A percentile compares a stretch with the other conserved stretches of the same genome.
Conservation (phyloP, 2,329 filamentous ascomycete species). For the Uncinocarpus reesii region DNA sequence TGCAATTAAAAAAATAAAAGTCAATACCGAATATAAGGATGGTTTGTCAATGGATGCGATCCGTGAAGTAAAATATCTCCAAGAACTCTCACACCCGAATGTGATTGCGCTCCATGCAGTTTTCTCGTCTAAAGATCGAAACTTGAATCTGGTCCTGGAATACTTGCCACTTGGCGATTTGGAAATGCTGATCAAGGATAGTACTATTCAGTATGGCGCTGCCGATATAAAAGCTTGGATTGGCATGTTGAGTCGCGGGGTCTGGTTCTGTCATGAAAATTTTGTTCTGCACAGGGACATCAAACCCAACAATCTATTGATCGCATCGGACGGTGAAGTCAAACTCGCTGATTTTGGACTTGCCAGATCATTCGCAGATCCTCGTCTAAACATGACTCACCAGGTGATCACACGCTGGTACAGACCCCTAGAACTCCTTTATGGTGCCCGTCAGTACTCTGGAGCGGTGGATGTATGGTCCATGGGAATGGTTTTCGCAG, state of each 20-base stretch:
- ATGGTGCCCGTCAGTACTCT: constrained; percentile 78
- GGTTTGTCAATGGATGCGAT: constrained; percentile 91
- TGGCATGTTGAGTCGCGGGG: constrained; percentile 84
- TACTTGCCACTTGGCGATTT: constrained; percentile 89
- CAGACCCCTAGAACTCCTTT: constrained; percentile 84
- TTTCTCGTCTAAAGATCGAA: constrained; percentile 93
- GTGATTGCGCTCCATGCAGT: constrained; percentile 88
- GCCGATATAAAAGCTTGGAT: constrained; percentile 98
- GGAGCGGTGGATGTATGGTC: constrained; percentile 92
- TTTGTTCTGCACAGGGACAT: constrained; percentile 93
- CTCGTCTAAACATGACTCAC: constrained; percentile 76
- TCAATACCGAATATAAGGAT: constrained; percentile 59
- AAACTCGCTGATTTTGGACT: constrained; percentile 98
- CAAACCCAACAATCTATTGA: constrained; percentile 96
- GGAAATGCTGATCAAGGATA: constrained; percentile 86
- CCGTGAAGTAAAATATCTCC: constrained; percentile 88
- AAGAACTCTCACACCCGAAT: constrained; percentile 88
- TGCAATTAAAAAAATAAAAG: constrained; percentile 52
- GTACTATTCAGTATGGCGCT: constrained; percentile 67
- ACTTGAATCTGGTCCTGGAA: constrained; percentile 90
- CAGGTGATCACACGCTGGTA: constrained; percentile 98
- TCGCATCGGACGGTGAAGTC: constrained; percentile 82
- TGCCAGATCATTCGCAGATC: constrained; percentile 79
- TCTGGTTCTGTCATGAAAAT: constrained; percentile 96
- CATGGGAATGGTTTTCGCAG: constrained; percentile 83